Percentiles rank a stretch among this genome's conserved stretches.
phyloP scores from a whole-genome alignment of 2,329 filamentous ascomycete species.

The Stagonosporopsis cucurbitacearum region DNA sequence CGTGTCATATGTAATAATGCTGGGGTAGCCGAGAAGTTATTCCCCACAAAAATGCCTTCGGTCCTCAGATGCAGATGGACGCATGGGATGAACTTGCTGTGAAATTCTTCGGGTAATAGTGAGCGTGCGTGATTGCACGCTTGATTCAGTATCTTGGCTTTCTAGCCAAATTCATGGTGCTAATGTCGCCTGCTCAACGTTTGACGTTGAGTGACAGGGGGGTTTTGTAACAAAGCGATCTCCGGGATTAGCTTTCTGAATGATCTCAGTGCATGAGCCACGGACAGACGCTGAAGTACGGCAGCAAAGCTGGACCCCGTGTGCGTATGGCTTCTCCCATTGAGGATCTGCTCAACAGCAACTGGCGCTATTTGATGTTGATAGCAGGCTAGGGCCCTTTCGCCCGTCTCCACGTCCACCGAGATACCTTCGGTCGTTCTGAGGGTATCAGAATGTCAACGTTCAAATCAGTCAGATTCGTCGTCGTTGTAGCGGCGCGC shows the following conservation, averaged over 20 bases:
- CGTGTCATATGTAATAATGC: background rate
- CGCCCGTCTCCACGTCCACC: background rate
- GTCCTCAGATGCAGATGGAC: background rate
- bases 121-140: background rate
- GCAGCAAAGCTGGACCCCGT: constrained; percentile 5
- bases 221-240: background rate
- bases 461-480: constrained; percentile 34
- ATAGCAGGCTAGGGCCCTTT: background rate
- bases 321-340: background rate
- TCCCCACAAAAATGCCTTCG: background rate
- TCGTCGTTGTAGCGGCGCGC: constrained; percentile 35
- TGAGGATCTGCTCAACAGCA: background rate
- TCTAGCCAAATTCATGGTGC: background rate
- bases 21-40: background rate
- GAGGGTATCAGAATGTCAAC: background rate
- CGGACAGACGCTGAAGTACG: background rate
- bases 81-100: too few relatives aligned
- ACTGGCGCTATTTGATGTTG: background rate
- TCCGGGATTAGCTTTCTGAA: background rate
- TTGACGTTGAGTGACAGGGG: background rate
- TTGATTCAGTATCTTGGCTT: background rate
- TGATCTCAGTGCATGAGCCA: constrained; percentile 2
- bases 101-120: background rate
- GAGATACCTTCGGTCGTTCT: background rate
- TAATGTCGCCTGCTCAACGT: background rate